Evolutionary conservation across 345 rosid genomes (phyloP), one percentile per base, ranked within the genome.

Genomic region (Brassica napus): DNA sequence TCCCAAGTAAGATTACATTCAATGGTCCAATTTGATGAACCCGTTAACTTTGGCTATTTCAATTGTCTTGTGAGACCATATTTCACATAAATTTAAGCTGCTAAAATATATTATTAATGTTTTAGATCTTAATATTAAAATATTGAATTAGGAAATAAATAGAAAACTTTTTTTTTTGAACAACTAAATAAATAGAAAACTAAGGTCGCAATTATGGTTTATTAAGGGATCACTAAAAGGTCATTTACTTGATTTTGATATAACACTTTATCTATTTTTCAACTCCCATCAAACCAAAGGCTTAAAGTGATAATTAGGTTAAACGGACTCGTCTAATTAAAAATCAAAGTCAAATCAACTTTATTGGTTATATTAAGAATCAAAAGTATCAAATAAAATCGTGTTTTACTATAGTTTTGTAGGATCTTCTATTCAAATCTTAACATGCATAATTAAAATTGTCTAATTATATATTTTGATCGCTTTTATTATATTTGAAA

Each of bases 301-400:
- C 78, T 73, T 73, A 74, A 79, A 79, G 49, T 74, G 58, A 49
- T 32, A 74, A 73, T 79, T 74, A 74, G 78, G 82, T 79, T 79
- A 79, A 74, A 79, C 82, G 74, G 66, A 69, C 75, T 74, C 71
- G n/a, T 74, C 79, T 74, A 68, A 69, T 63, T 79, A 61, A 74
- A 68, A 73, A 10, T 10, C 39, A 3, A 74, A 47, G 69, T 74
- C 71, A 68, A 79, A 69, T 69, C 79, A 79, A 62, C 65, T 69
- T 79, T 58, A 10, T 79, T 61, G 30, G 70, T 24, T 49, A 28
- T 30, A 12, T 28, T 42, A 64, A 54, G 32, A 64, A 39, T 18
- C 7, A 0, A 52, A 61, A 6, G 11, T 4, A 16, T 67, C 42
- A 24, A 69, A 26, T 39, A 49, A 37, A 49, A 32, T 23, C 0